Conservation (phyloP, 2,329 filamentous ascomycete species). For the Sclerotinia nivalis region DNA sequence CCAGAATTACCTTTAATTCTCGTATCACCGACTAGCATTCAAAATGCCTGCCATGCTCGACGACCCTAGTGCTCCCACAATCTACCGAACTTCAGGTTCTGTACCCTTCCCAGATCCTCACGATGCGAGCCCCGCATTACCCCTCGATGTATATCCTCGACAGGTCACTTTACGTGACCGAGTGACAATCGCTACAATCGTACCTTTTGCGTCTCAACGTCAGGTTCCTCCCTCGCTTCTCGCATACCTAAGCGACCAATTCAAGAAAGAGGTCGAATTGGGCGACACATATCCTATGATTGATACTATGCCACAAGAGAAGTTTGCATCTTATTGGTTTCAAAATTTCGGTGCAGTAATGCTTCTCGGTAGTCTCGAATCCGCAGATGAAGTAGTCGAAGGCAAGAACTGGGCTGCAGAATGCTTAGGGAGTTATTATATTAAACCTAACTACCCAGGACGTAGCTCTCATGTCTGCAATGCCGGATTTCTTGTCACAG, state of each 20-base stretch:
- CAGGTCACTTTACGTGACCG: constrained; percentile 67
- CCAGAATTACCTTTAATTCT: constrained; percentile 15
- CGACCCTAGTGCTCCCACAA: constrained; percentile 56
- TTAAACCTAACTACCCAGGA: constrained; percentile 75
- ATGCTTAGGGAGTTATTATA: constrained; percentile 70
- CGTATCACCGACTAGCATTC: constrained; percentile 22
- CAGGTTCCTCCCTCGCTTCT: constrained; percentile 63
- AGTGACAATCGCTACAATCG: constrained; percentile 65
- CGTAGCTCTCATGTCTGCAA: constrained; percentile 73
- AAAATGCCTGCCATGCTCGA: constrained; percentile 63
- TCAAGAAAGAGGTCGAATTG: constrained; percentile 71
- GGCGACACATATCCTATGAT: constrained; percentile 74
- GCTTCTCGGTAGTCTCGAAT: constrained; percentile 65
- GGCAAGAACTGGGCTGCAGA: constrained; percentile 63
- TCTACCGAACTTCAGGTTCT: constrained; percentile 56
- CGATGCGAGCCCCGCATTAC: constrained; percentile 50
- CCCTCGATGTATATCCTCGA: constrained; percentile 52
- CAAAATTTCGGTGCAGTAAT: constrained; percentile 72
- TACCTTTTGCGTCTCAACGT: constrained; percentile 63
- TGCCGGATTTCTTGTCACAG: constrained; percentile 59
- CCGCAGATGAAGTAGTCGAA: constrained; percentile 49
- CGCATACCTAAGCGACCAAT: constrained; percentile 63
- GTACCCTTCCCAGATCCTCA: constrained; percentile 52
- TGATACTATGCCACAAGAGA: constrained; percentile 58
- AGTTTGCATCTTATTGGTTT: constrained; percentile 72